A percentile compares a stretch with the other conserved stretches of the same genome.
phyloP scores from a whole-genome alignment of 345 rosid species.

The Arabidopsis suecica region DNA sequence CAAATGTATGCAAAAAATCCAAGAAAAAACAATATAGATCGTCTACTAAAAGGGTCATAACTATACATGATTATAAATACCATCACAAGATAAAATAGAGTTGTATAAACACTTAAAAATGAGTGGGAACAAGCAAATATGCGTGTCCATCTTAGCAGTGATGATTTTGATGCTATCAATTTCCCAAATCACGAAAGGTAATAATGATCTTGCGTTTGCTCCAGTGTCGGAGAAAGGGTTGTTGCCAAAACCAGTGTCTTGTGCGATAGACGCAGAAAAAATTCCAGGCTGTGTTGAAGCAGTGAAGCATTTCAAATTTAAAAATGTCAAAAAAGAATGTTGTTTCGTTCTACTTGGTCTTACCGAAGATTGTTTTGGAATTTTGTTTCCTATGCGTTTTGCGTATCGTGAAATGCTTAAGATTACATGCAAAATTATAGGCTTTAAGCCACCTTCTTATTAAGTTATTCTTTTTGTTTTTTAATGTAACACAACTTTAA shows the following conservation, averaged over 20 bases:
- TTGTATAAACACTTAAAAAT: neutral
- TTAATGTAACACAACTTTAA: no score
- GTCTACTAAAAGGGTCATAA: neutral
- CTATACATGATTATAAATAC: slow-evolving; percentile 8
- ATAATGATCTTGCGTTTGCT: neutral
- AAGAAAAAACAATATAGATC: neutral
- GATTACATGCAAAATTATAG: slow-evolving; percentile 4
- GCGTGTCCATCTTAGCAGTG: neutral
- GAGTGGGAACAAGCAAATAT: neutral
- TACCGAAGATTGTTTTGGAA: no score
- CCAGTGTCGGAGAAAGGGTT: neutral
- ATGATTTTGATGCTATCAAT: neutral
- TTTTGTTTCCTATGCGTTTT: no score
- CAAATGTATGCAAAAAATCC: neutral
- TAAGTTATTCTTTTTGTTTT: no score
- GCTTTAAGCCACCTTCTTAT: neutral
- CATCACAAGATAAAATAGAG: neutral
- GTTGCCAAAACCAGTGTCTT: neutral
- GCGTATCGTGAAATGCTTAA: no score
- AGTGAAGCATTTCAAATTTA: slow-evolving; percentile 6
- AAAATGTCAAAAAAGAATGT: slow-evolving; percentile 17
- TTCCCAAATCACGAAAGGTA: neutral
- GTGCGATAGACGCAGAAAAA: neutral
- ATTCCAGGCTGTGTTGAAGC: slow-evolving; percentile 2
- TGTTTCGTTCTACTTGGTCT: neutral